Base-by-base conservation (phyloP, 352 stramenopile species). In the Pythium oligandrum region DNA sequence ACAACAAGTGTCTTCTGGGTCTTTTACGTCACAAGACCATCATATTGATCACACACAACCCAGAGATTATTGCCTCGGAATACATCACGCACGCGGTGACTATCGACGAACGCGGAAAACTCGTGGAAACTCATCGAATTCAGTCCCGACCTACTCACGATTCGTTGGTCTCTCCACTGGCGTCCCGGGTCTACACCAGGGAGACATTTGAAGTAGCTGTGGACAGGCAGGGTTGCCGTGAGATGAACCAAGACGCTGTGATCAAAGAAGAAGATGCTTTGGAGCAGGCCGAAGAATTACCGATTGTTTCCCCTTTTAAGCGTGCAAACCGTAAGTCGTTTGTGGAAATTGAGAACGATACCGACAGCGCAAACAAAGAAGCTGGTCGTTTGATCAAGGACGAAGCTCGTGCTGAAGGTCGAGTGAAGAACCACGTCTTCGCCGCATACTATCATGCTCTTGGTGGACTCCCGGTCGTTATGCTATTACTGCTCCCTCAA, bases 1-100 rank as follows among this genome's bases (percentile, higher is more conserved):
- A 91, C 49, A 57, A 80, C 31, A 84, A 88, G 50, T 90, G 78
- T 39, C 66, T 93, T 40, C 44, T 73, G 0, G 66, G 64, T 4
- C 39, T 81, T n/a, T 55, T 86, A 31, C 64, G 59, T n/a, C 45
- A 75, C 42, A 83, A 83, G 52, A 82, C 72, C 12, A 68, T 86
- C 33, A 62, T 88, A 4, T 44, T 86, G 7, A 73, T 75, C 43
- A 88, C 75, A 1, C 77, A 88, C 51, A 80, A 78, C 47, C 55
- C 65, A 10, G 68, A 77, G 34, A 77, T 80, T 47, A 78, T 78
- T 44, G 40, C 5, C 4, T 57, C 55, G n/a, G 6, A 44, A 2
- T 30, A 57, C 36, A 42, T 54, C n/a, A 55, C 40, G 10, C 47
- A 47, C 12, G 46, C 40, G n/a, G 3, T 62, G 4, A 55, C 45